Conservation (phyloP, 2,329 filamentous ascomycete genomes). For the Acarospora socialis region DNA sequence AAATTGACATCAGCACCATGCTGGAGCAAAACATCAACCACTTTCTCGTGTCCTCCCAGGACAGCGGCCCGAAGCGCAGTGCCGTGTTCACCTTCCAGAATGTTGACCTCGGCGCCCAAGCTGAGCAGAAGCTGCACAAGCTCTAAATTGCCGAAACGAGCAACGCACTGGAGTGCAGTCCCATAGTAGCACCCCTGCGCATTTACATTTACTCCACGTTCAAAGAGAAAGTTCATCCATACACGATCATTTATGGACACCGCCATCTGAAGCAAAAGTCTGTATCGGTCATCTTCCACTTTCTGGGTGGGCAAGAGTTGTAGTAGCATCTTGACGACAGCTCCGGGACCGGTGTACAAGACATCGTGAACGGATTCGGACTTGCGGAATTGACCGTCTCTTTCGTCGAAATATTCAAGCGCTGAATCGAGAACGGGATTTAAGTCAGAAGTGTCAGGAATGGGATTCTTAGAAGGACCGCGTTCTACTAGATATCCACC, state of each 20-base stretch:
- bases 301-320: background rate
- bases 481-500: too few relatives aligned
- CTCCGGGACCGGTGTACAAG: slow-evolving; percentile 5
- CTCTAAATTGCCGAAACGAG: slow-evolving; percentile 5
- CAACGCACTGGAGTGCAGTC: slow-evolving; percentile 8
- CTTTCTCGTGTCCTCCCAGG: slow-evolving; percentile 1
- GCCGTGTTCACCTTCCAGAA: slow-evolving; percentile 1
- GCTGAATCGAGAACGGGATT: too few relatives aligned
- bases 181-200: slow-evolving; percentile 6
- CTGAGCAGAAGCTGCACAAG: slow-evolving; percentile 6
- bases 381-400: background rate
- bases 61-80: slow-evolving; percentile 6
- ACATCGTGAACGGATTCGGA: slow-evolving; percentile 1
- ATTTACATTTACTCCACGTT: slow-evolving; percentile 5
- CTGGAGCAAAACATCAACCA: slow-evolving; percentile 2
- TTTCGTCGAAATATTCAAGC: background rate
- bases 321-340: slow-evolving; percentile 7
- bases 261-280: slow-evolving; percentile 10
- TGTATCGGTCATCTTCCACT: slow-evolving; percentile 3
- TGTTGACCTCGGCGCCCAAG: slow-evolving; percentile 8
- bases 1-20: slow-evolving; percentile 9
- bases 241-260: background rate
- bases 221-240: slow-evolving; percentile 5
- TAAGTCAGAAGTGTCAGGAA: too few relatives aligned
- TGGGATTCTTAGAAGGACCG: too few relatives aligned